Evolutionary conservation across 768 basidiomycete genomes (phyloP).

Genomic region (Nevesoporus exiguus): DNA sequence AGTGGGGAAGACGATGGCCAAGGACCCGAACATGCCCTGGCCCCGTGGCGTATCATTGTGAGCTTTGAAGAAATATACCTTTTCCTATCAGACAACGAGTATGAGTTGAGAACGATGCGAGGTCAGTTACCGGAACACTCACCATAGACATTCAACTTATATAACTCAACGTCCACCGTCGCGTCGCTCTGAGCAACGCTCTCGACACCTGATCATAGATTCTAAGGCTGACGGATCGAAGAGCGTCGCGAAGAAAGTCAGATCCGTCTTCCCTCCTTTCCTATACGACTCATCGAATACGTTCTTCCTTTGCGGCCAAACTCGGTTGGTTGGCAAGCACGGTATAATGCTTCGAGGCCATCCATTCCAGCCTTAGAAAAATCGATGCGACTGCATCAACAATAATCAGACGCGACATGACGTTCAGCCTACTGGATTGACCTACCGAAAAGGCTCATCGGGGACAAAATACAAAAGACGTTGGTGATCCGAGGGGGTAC

Average conservation of each 20-base stretch:
- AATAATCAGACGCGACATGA: not conserved
- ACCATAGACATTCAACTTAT: constrained; percentile 51
- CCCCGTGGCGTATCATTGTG: constrained; percentile 33
- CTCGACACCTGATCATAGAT: not conserved
- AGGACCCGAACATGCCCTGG: constrained; percentile 46
- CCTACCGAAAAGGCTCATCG: not conserved
- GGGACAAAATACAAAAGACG: not conserved
- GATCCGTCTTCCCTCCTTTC: constrained; percentile 46
- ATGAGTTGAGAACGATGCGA: not conserved
- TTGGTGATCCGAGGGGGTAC: not conserved
- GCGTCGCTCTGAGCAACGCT: not conserved
- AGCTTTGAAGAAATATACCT: constrained; percentile 9
- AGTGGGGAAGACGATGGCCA: constrained; percentile 50
- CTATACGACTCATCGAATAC: constrained; percentile 24
- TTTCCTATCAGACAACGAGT: not conserved
- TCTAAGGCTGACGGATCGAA: constrained; percentile 1
- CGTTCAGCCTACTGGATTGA: not conserved
- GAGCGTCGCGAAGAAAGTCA: constrained; percentile 28
- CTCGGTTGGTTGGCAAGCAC: constrained; percentile 5
- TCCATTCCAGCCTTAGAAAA: not conserved
- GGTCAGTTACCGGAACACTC: not conserved
- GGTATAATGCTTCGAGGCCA: not conserved
- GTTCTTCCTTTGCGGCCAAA: constrained; percentile 4
- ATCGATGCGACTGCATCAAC: not conserved
- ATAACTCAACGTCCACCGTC: constrained; percentile 29